These are phyloP conservation scores for Cordyceps farinosa DNA, from an alignment of 2,329 filamentous ascomycete genomes.

Conservation along the genomic window DNA sequence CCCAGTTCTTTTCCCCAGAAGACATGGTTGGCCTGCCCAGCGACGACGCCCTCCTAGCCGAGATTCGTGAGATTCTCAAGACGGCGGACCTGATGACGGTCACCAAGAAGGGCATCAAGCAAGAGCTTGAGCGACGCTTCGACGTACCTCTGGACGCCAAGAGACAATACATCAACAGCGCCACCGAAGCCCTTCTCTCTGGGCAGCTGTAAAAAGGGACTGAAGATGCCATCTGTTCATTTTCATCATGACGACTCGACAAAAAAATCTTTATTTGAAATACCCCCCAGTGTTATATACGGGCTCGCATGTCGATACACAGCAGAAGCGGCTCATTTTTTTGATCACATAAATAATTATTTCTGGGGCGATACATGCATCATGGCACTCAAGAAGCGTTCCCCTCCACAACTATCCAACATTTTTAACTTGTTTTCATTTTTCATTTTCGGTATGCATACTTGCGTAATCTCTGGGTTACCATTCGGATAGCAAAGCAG, in stretches of 20 bases:
- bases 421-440: slow-evolving; percentile 2
- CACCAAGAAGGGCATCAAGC: slow-evolving; percentile 97
- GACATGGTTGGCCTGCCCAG: slow-evolving; percentile 74
- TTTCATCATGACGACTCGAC: not conserved
- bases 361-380: not conserved
- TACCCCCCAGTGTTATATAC: slow-evolving; percentile 13
- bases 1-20: slow-evolving; percentile 57
- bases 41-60: slow-evolving; percentile 84
- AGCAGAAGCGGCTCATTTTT: slow-evolving; percentile 9
- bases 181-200: slow-evolving; percentile 75
- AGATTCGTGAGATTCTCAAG: slow-evolving; percentile 89
- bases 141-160: slow-evolving; percentile 80
- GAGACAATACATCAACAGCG: slow-evolving; percentile 89
- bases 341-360: not conserved
- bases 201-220: slow-evolving; percentile 61
- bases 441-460: slow-evolving; percentile 4
- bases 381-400: not conserved
- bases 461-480: not conserved
- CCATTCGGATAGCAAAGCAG: not conserved
- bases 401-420: not conserved
- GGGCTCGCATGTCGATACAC: slow-evolving; percentile 14
- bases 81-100: slow-evolving; percentile 95
- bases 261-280: slow-evolving; percentile 8
- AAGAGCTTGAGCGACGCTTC: slow-evolving; percentile 87
- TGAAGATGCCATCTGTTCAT: not conserved